Conservation (phyloP, 164 flowering plant genomes). For the Nymphaea colorata region DNA sequence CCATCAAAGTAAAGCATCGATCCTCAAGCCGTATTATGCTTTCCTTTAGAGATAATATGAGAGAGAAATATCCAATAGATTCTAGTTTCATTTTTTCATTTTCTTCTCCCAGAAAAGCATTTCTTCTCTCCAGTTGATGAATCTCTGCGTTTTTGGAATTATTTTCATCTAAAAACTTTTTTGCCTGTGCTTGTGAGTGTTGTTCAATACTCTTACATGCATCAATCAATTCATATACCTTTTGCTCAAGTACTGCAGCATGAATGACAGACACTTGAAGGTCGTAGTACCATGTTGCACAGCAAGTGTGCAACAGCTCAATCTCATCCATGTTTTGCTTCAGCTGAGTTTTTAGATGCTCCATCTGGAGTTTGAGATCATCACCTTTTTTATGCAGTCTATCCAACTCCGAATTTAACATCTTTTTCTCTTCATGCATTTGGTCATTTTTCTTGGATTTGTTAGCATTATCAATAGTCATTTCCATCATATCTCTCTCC, state of each 20-base stretch:
- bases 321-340: slow-evolving; percentile 31
- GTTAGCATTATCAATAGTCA: neutral
- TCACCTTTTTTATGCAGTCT: slow-evolving; percentile 27
- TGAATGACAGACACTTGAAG: slow-evolving; percentile 15
- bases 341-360: slow-evolving; percentile 40
- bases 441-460: neutral
- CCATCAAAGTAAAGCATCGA: slow-evolving; percentile 1
- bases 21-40: slow-evolving; percentile 47
- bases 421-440: slow-evolving; percentile 18
- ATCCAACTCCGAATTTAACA: slow-evolving; percentile 31
- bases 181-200: neutral
- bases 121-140: slow-evolving; percentile 35
- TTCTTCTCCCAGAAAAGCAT: slow-evolving; percentile 30
- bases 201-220: slow-evolving; percentile 40
- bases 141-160: slow-evolving; percentile 29
- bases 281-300: slow-evolving; percentile 59
- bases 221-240: slow-evolving; percentile 48
- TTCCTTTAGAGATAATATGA: slow-evolving; percentile 39
- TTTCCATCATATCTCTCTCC: neutral
- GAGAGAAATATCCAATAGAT: slow-evolving; percentile 44
- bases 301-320: slow-evolving; percentile 67
- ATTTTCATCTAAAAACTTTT: slow-evolving; percentile 15
- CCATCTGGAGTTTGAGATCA: slow-evolving; percentile 37
- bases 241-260: slow-evolving; percentile 41
- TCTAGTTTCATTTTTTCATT: slow-evolving; percentile 7